phyloP scores from a whole-genome alignment of 2,329 filamentous ascomycete species.

The Calonectria honghensis region DNA sequence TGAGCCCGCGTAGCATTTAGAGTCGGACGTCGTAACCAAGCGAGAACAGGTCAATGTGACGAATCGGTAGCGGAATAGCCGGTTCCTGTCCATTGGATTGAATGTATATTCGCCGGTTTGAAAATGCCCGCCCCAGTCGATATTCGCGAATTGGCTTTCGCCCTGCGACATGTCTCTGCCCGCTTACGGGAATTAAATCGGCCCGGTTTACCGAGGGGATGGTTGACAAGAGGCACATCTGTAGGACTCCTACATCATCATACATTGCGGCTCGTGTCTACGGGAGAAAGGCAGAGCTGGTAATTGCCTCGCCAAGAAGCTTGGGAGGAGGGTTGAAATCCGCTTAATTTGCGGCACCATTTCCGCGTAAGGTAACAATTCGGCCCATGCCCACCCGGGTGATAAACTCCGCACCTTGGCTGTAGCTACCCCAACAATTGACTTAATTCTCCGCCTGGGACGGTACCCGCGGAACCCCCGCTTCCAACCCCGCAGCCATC shows the following conservation, averaged over 20 bases:
- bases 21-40: not conserved
- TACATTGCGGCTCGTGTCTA: not conserved
- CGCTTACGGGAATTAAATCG: not conserved
- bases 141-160: not conserved
- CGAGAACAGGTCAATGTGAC: not conserved
- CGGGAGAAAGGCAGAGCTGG: not conserved
- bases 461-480: not conserved
- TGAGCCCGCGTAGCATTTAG: not conserved
- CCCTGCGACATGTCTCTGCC: not conserved
- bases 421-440: not conserved
- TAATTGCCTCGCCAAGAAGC: not conserved
- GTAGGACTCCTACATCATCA: not conserved
- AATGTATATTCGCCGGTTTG: not conserved
- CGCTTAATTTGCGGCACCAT: not conserved
- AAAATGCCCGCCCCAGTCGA: not conserved
- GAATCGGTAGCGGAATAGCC: not conserved
- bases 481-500: not conserved
- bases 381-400: not conserved
- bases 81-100: not conserved
- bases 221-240: not conserved
- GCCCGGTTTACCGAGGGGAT: not conserved
- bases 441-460: constrained; percentile 7
- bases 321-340: not conserved
- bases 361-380: not conserved
- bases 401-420: constrained; percentile 6